Evolutionary conservation across 2,329 filamentous ascomycete genomes (phyloP).

Genomic region (Pseudonectria buxi): DNA sequence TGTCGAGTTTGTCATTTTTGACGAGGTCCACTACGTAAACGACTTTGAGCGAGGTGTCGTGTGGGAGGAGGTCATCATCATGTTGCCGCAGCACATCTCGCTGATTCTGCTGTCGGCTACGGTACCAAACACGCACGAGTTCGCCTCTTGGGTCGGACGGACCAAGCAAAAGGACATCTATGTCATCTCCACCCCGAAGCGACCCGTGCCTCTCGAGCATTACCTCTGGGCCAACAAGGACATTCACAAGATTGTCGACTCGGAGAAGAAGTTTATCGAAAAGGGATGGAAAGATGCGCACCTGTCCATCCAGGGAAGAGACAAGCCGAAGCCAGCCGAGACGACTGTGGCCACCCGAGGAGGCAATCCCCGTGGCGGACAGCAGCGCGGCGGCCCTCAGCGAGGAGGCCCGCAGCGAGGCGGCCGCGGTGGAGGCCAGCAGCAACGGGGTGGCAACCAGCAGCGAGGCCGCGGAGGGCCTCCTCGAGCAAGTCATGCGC

Average conservation of each 20-base stretch:
- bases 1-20: slow-evolving; percentile 97
- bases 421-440: slow-evolving; percentile 42
- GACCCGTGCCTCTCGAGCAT: slow-evolving; percentile 90
- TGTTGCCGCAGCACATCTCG: slow-evolving; percentile 95
- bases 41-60: slow-evolving; percentile 93
- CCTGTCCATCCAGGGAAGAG: slow-evolving; percentile 69
- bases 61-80: slow-evolving; percentile 99
- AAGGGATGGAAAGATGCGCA: slow-evolving; percentile 94
- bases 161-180: slow-evolving; percentile 99
- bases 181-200: slow-evolving; percentile 93
- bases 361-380: slow-evolving; percentile 30
- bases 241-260: slow-evolving; percentile 90
- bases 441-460: slow-evolving; percentile 38
- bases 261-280: slow-evolving; percentile 86
- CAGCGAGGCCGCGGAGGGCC: slow-evolving; percentile 47
- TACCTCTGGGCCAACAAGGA: slow-evolving; percentile 92
- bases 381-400: slow-evolving; percentile 25
- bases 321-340: slow-evolving; percentile 55
- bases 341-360: slow-evolving; percentile 30
- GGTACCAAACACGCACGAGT: slow-evolving; percentile 95
- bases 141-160: slow-evolving; percentile 94
- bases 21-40: slow-evolving; percentile 98
- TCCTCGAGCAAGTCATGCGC: slow-evolving; percentile 53
- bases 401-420: slow-evolving; percentile 37
- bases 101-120: slow-evolving; percentile 93